Evolutionary conservation across 495 filamentous ascomycete genomes (phyloP), one percentile per base, ranked within the genome.

Genomic region (Neurospora pannonica): DNA sequence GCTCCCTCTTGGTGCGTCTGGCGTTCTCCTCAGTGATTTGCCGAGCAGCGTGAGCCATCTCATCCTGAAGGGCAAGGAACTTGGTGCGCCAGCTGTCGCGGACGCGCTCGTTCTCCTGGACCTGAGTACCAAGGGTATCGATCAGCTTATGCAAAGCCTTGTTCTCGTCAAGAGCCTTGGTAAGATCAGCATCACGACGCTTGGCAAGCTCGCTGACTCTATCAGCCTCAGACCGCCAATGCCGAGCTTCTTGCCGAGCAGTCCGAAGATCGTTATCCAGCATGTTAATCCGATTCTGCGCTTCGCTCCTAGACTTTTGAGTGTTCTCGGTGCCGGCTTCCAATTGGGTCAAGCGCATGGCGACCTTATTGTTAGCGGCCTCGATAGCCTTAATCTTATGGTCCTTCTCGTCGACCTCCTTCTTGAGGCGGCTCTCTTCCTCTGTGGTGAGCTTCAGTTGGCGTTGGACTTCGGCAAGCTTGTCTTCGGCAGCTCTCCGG

Each of bases 21-120:
- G 90, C 88, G 78, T 94, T 93, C 79, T 97, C 94, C 73, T 90
- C 88, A 19, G 90, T 89, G 72, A 97, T 89, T 71, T 97, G 91
- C 60, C 87, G 86, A 72, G 91, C 90, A n/a, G 92, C 90, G 71
- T 83, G 85, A 13, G 89, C 88, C 91, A 98, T 93, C 72, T 97
- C 93, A 76, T 92, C 88, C 83, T 97, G 94, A 70, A 98, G 83
- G 71, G 86, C 87, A 76, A 94, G 89, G 78, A 97, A 91, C 80
- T 94, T 95, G 78, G 87, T 86, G 75, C 92, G 89, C 84, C 97
- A 91, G 77, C 85, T 88, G 76, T 94, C 92, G 71, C 94, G 90
- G 75, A 92, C 87, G 75, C 90, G 88, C 79, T 93, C 89, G 80
- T 91, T 93, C 82, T 98, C 95, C 82, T 97, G 91, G 71, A 97